Evolutionary conservation across 306 rosid species (phyloP), one percentile per base, ranked within the genome.

Genomic region (Sicyos baderoa): DNA sequence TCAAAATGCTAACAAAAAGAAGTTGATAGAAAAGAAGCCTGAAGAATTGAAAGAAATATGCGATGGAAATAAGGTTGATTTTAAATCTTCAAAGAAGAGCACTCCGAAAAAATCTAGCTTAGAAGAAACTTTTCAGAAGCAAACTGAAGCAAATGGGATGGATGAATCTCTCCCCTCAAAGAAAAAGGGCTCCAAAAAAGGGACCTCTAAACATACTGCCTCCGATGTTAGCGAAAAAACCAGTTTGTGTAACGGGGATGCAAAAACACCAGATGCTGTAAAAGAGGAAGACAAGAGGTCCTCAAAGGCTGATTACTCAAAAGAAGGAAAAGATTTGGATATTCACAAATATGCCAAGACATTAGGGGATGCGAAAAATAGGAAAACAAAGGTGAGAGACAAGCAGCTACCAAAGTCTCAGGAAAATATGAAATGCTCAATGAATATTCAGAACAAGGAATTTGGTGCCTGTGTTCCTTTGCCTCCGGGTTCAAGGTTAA

Each of bases 11-110:
- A 75, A 51, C 45, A 77, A 44, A 45, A 70, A 76, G 68, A 59
- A 63, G 66, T 53, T 60, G 21, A 84, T 72, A 85, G 80, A 84
- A 72, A 40, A 48, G 54, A 89, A 79, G 81, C 73, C 83, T 54
- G 82, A 78, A 35, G 82, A 76, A 29, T 73, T 86, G 56, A 84
- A 75, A 76, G 91, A 87, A 77, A 79, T 87, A 68, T 54, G 79
- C 66, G 84, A 83, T 82, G 87, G 72, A n/a, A 78, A 71, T 29
- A 69, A 49, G 72, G 86, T 49, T 74, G 87, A 76, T 22, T 72
- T 19, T 62, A 74, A 78, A 44, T 13, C 66, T 55, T 35, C 81
- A 62, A 78, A 21, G 53, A 62, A 56, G 52, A 76, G 72, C 74
- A 75, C 56, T 23, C 48, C 22, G 3, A 78, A 72, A 62, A 82